These are phyloP conservation scores for Populus hybrid DNA, from an alignment of 441 rosid genomes.

Conservation along the genomic window DNA sequence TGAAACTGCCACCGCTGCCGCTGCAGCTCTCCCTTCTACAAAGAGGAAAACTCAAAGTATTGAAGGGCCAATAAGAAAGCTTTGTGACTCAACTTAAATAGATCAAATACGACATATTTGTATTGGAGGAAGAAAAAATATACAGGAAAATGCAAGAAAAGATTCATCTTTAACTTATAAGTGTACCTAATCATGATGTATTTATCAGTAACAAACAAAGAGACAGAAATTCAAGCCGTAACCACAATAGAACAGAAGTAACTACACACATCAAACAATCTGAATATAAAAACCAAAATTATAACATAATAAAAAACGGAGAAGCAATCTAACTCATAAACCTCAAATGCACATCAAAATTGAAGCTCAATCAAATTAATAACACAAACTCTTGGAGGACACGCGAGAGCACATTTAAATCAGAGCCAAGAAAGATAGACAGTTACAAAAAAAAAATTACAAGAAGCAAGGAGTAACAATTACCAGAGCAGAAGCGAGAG, in stretches of 20 bases:
- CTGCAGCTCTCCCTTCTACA: slow-evolving; percentile 69
- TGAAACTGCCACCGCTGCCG: slow-evolving; percentile 68
- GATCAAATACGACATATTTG: not conserved
- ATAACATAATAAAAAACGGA: not conserved
- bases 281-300: not conserved
- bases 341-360: not conserved
- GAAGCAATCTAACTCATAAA: not conserved
- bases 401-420: not conserved
- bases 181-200: not conserved
- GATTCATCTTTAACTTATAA: not conserved
- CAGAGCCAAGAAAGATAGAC: no score
- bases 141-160: not conserved
- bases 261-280: not conserved
- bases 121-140: not conserved
- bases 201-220: not conserved
- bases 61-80: not conserved
- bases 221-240: not conserved
- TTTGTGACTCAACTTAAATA: not conserved
- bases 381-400: not conserved
- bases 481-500: slow-evolving; percentile 77
- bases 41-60: not conserved
- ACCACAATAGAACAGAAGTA: not conserved
- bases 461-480: not conserved
- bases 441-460: not conserved
- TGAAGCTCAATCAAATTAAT: not conserved